Conservation (phyloP, 1,284 basidiomycete genomes). For the Thecaphora thlaspeos region DNA sequence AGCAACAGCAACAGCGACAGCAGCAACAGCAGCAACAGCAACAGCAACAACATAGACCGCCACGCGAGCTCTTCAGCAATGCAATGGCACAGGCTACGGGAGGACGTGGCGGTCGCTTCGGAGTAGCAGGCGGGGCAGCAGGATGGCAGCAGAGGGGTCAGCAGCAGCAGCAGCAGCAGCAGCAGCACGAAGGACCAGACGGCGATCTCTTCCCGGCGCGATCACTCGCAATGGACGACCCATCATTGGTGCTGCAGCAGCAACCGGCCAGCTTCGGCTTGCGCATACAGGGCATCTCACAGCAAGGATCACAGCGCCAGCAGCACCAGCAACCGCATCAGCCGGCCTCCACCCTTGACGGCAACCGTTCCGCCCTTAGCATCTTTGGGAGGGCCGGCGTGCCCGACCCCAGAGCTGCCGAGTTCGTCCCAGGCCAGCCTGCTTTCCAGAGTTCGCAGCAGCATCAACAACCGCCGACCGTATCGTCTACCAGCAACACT, state of each 20-base stretch:
- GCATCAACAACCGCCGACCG: not conserved
- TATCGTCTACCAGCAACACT: slow-evolving; percentile 1
- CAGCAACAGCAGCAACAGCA: slow-evolving; percentile 9
- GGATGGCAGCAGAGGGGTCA: not conserved
- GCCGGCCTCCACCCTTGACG: not conserved
- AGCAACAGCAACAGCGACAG: not conserved
- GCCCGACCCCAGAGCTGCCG: slow-evolving; percentile 49
- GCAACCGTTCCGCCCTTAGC: slow-evolving; percentile 9
- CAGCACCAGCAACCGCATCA: not conserved
- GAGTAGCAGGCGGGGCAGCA: too few species aligned
- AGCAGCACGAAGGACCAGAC: slow-evolving; percentile 1
- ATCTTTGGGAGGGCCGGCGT: slow-evolving; percentile 49
- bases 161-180: not conserved
- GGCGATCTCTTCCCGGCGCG: not conserved
- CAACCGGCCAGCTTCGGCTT: not conserved
- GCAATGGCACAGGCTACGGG: slow-evolving; percentile 11
- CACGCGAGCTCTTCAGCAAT: slow-evolving; percentile 10
- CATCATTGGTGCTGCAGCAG: not conserved
- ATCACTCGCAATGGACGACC: not conserved
- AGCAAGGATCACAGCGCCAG: not conserved
- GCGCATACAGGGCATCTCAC: not conserved
- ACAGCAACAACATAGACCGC: slow-evolving; percentile 13
- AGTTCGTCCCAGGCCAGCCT: slow-evolving; percentile 34
- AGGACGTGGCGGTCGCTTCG: not conserved
- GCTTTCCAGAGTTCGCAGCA: not conserved